These are phyloP conservation scores for Colletotrichum neosansevieriae DNA, from an alignment of 2,329 filamentous ascomycete species.

Conservation along the genomic window DNA sequence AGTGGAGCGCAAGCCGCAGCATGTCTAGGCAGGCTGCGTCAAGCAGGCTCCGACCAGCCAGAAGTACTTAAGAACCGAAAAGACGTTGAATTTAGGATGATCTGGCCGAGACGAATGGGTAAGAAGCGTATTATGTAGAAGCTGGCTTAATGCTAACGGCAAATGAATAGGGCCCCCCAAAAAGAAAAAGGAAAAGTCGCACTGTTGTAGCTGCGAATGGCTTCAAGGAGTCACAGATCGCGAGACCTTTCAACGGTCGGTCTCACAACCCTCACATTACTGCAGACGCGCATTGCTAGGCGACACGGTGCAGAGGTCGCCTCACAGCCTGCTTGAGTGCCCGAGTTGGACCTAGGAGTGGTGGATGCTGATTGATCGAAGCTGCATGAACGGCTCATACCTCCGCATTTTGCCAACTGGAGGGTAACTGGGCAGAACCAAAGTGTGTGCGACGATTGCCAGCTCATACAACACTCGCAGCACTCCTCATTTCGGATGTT, in stretches of 20 bases:
- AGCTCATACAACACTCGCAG: conserved; percentile 5
- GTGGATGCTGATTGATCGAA: conserved; percentile 7
- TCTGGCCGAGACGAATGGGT: too few species aligned
- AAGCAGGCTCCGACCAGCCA: not conserved
- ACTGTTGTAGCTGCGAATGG: too few species aligned
- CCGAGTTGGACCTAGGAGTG: not conserved
- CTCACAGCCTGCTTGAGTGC: conserved; percentile 6
- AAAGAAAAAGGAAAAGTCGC: too few species aligned
- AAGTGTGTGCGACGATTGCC: conserved; percentile 5
- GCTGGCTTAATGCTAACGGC: too few species aligned
- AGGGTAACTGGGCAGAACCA: not conserved
- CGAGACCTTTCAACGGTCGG: too few species aligned
- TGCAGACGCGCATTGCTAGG: too few species aligned
- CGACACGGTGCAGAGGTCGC: conserved; percentile 1
- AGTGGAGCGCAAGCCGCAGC: conserved; percentile 10
- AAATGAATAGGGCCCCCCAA: too few species aligned
- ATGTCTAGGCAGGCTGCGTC: not conserved
- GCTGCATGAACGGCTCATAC: conserved; percentile 15
- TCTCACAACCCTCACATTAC: too few species aligned
- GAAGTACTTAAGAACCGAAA: too few species aligned
- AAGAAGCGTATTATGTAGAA: too few species aligned
- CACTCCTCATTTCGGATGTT: not conserved
- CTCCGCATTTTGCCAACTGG: conserved; percentile 13
- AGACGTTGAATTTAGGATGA: too few species aligned
- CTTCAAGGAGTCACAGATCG: too few species aligned